Percentiles rank a stretch among this genome's conserved stretches.
Conservation (phyloP, 306 rosid species). For the Boehmeria nivea region DNA sequence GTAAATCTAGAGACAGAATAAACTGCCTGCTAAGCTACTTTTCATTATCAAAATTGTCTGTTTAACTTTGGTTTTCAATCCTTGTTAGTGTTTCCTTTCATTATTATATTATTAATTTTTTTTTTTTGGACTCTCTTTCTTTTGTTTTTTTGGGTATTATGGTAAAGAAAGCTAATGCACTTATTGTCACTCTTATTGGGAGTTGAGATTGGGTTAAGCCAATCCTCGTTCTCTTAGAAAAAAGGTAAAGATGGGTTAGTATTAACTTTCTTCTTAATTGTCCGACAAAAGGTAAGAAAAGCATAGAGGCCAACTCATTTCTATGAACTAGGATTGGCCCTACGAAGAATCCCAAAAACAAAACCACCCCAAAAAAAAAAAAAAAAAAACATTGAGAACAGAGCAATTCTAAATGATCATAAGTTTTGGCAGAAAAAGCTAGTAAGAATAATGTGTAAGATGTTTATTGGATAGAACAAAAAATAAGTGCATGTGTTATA, state of each 20-base stretch:
- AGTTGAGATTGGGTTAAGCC: constrained; percentile 8
- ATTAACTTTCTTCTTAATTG: constrained; percentile 5
- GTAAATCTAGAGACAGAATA: not conserved
- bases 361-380: not conserved
- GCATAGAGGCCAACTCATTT: constrained; percentile 13
- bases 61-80: not conserved
- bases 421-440: too few species aligned
- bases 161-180: not conserved
- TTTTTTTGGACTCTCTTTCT: not conserved
- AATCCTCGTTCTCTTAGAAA: constrained; percentile 13
- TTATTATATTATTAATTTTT: not conserved
- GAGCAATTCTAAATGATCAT: too few species aligned
- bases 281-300: constrained; percentile 12
- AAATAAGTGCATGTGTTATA: too few species aligned
- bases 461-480: too few species aligned
- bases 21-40: constrained; percentile 1
- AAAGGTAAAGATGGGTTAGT: constrained; percentile 5
- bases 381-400: too few species aligned
- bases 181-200: not conserved
- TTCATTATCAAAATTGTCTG: not conserved
- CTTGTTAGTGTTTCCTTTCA: not conserved
- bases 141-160: not conserved
- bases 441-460: too few species aligned
- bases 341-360: not conserved
- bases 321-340: not conserved